phyloP scores from a whole-genome alignment of 306 rosid species.

The Cicer yamashitae region DNA sequence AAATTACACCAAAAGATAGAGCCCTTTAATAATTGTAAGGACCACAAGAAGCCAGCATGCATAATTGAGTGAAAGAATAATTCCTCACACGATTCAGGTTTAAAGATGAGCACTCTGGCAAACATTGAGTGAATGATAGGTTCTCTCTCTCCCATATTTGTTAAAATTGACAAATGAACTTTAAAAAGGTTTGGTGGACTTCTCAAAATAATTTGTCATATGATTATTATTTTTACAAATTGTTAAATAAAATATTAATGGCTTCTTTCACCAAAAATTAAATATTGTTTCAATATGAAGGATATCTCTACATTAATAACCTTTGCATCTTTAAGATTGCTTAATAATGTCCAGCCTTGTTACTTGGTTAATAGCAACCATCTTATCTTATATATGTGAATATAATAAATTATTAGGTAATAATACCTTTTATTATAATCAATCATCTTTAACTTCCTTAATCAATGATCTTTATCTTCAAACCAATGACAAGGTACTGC shows the following conservation, averaged over 20 bases:
- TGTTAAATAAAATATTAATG: background rate
- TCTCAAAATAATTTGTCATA: slow-evolving; percentile 34
- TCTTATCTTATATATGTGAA: no score
- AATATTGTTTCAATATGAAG: slow-evolving; percentile 15
- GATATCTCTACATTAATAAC: slow-evolving; percentile 7
- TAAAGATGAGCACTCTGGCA: slow-evolving; percentile 38
- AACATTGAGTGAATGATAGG: slow-evolving; percentile 38
- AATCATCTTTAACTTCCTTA: no score
- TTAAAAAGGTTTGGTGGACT: slow-evolving; percentile 41
- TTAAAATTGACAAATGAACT: slow-evolving; percentile 46
- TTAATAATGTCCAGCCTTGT: background rate
- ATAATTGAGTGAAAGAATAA: slow-evolving; percentile 35
- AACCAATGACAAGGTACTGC: no score
- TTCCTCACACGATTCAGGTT: slow-evolving; percentile 9
- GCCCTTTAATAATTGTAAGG: slow-evolving; percentile 43
- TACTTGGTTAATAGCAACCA: background rate
- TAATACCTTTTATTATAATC: no score
- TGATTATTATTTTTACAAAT: background rate
- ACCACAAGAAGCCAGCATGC: slow-evolving; percentile 39
- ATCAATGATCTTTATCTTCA: no score
- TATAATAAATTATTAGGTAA: no score
- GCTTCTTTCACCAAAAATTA: no score
- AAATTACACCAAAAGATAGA: slow-evolving; percentile 30
- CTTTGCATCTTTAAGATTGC: background rate
- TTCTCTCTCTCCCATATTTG: slow-evolving; percentile 24